Conservation (phyloP, 2,329 filamentous ascomycete species). For the Leptographium radiaticola region DNA sequence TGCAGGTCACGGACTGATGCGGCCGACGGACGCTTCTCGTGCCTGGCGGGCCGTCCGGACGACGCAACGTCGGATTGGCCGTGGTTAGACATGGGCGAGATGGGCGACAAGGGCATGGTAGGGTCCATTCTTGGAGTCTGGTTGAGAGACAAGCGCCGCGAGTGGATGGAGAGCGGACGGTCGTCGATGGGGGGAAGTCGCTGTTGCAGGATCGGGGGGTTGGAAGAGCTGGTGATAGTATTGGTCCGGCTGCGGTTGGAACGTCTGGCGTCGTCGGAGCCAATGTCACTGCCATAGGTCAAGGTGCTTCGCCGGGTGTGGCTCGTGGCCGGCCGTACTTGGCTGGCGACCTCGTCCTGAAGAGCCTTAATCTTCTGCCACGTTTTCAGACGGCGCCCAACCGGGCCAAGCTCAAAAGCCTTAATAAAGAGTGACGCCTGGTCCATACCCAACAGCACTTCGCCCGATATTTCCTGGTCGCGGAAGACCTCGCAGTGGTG, state of each 20-base stretch:
- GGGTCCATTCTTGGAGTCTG: constrained; percentile 36
- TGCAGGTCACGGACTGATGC: constrained; percentile 72
- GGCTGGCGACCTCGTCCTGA: constrained; percentile 69
- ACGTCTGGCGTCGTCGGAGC: constrained; percentile 38
- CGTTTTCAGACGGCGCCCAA: constrained; percentile 78
- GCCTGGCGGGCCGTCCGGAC: constrained; percentile 21
- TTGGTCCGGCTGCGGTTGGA: constrained; percentile 41
- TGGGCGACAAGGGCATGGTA: constrained; percentile 26
- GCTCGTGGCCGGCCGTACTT: constrained; percentile 20
- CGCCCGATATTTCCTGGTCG: constrained; percentile 91
- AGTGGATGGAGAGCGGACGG: constrained; percentile 32
- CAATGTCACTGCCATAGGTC: constrained; percentile 45
- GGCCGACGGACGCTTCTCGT: constrained; percentile 57
- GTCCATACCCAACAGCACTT: constrained; percentile 88
- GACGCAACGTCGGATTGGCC: constrained; percentile 25
- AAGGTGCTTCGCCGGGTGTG: constrained; percentile 35
- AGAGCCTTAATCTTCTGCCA: constrained; percentile 94
- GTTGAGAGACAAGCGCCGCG: constrained; percentile 33
- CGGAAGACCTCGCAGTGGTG: constrained; percentile 88
- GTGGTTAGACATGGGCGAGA: constrained; percentile 23
- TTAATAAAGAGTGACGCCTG: constrained; percentile 92
- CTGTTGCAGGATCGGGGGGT: constrained; percentile 32
- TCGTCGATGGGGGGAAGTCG: constrained; percentile 28
- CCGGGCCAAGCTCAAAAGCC: constrained; percentile 83
- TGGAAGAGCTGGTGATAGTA: constrained; percentile 40